Evolutionary conservation across 176 grass and related monocot species (phyloP), one percentile per base, ranked within the genome.

Genomic region (Oryza meyeriana): DNA sequence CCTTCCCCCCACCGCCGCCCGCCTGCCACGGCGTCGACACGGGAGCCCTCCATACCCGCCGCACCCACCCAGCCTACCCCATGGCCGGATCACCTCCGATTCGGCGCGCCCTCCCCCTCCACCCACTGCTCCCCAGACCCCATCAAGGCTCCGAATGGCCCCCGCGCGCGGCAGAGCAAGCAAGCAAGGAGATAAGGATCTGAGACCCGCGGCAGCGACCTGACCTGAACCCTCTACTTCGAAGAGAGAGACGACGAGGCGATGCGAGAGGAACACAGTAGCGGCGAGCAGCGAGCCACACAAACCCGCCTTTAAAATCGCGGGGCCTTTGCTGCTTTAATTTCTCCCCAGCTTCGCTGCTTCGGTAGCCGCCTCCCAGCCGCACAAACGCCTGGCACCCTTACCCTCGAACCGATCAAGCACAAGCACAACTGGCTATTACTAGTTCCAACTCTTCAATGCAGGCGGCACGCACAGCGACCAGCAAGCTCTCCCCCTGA

Each of bases 261-360:
- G 52, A 79, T 9, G 55, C 55, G 83, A 78, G 89, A 74, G 81
- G 87, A 71, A 77, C 71, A 78, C 85, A 74, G 82, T 48, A 32
- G 72, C 85, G 77, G 86, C 77, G 77, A 87, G 77, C 85, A 89
- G 77, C 72, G 57, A 89, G 91, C 91, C 94, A 97, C 93, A 93
- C 89, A 97, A 80, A 67, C 22, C 26, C 73, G 35, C 87, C 86
- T 96, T 97, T 20, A 59, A 89, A 92, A 92, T 87, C 85, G 38
- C 61, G 42, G 28, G 20, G 50, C 71, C 42, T 82, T 78, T n/a
- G 29, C 91, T 86, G n/a, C 81, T 87, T 84, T 78, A 72, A n/a
- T 77, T 85, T 11, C 71, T 13, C 18, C 31, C 35, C 25, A 25
- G 69, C 64, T 30, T 79, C 70, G 52, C 25, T 18, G 69, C 64